phyloP scores from a whole-genome alignment of 352 stramenopile genomes.

The Globisporangium mamillatum region DNA sequence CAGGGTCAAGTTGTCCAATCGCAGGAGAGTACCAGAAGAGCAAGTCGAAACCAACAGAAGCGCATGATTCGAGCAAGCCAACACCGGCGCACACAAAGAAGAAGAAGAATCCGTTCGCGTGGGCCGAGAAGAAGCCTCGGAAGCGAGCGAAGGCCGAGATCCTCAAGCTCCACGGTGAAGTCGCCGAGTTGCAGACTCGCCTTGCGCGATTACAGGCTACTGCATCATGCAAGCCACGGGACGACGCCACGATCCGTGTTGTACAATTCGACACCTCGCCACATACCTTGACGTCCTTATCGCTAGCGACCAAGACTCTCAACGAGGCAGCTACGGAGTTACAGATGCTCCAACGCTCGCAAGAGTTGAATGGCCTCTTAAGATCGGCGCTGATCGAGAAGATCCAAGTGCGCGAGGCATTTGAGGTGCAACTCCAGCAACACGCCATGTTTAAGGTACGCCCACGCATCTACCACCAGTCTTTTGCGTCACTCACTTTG shows the following conservation, averaged over 20 bases:
- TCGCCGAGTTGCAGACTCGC: not conserved
- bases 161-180: not conserved
- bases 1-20: not conserved
- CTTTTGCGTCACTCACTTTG: too few relatives aligned
- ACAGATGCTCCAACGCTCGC: not conserved
- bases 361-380: not conserved
- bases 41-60: not conserved
- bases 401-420: not conserved
- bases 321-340: not conserved
- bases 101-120: not conserved
- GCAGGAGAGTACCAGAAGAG: not conserved
- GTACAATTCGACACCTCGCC: not conserved
- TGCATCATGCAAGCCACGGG: not conserved
- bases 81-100: too few relatives aligned
- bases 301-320: not conserved
- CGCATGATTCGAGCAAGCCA: not conserved
- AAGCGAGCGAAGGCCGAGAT: conserved; percentile 5
- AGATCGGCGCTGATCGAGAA: not conserved
- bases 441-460: not conserved
- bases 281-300: not conserved
- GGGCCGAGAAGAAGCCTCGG: not conserved
- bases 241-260: too few relatives aligned
- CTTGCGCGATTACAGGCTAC: not conserved
- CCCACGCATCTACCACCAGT: too few relatives aligned
- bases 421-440: not conserved